Base-by-base conservation (phyloP, 2,329 filamentous ascomycete genomes). In the Aspergillus terreus region DNA sequence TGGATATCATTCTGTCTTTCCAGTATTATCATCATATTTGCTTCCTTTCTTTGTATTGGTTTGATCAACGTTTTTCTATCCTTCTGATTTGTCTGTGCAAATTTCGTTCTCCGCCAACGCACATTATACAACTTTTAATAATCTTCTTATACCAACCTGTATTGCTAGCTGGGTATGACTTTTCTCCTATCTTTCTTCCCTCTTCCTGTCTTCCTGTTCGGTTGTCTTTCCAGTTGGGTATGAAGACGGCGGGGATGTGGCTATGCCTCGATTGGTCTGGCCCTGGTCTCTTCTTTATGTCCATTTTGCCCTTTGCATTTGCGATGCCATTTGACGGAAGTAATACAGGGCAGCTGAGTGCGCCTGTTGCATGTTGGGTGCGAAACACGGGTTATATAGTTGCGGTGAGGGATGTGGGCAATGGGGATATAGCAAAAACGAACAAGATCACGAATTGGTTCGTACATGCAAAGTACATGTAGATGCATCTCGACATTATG, bases 91-190 rank as follows among this genome's bases (percentile, higher is more conserved):
- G 55, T 58, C 49, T 64, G 54, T 63, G 52, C 50, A 61, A 63
- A 63, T 62, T 58, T 53, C 50, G 48, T 65, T 64, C 56, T 57
- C 46, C 43, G 52, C 52, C 56, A 56, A 61, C 57, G 35, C 47
- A 40, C 44, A 41, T 51, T 60, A 55, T 63, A 63, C 57, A 52
- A 55, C 50, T 67, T 63, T 65, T 66, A 63, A 64, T 60, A 49
- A 62, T 64, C 47, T 58, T 56, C 48, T 58, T 64, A 61, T 59
- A 59, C 62, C 64, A 68, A 52, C 54, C 61, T 72, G 68, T 70
- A 71, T 71, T 71, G 68, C 63, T 71, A 71, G 59, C 60, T 70
- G 63, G 64, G 59, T 68, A 70, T 64, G 66, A 65, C 61, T 55
- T 63, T 62, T 55, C 58, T 56, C 40, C 17, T 42, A 38, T 48